These are phyloP conservation scores for Trichoderma gracile DNA, from an alignment of 2,329 filamentous ascomycete species.

Conservation along the genomic window DNA sequence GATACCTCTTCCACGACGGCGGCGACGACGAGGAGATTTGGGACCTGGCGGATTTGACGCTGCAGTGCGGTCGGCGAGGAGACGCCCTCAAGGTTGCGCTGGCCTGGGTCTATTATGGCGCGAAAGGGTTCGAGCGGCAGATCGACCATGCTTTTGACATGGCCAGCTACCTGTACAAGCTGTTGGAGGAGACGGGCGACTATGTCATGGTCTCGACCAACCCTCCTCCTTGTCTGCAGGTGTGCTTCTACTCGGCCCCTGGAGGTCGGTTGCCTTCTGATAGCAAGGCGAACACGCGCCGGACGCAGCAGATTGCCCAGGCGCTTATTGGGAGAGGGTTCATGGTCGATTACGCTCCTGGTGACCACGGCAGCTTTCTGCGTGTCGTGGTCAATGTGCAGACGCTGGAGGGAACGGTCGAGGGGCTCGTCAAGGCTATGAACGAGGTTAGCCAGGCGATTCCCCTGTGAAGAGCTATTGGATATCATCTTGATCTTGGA, in stretches of 20 bases:
- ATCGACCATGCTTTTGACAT: conserved; percentile 72
- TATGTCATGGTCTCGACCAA: conserved; percentile 73
- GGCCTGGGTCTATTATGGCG: conserved; percentile 86
- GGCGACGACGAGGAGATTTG: conserved; percentile 63
- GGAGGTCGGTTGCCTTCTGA: conserved; percentile 48
- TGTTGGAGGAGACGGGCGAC: conserved; percentile 56
- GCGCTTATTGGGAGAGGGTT: conserved; percentile 54
- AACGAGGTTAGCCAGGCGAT: conserved; percentile 45
- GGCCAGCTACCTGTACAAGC: conserved; percentile 66
- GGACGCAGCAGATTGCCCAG: conserved; percentile 51
- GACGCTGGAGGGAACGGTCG: conserved; percentile 53
- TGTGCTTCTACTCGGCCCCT: conserved; percentile 87
- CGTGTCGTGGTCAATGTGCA: conserved; percentile 61
- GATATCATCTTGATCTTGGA: background rate
- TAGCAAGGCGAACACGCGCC: conserved; percentile 48
- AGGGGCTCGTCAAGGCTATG: conserved; percentile 56
- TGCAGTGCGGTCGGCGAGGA: conserved; percentile 86
- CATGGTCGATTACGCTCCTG: conserved; percentile 64
- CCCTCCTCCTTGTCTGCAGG: conserved; percentile 84
- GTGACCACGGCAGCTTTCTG: conserved; percentile 57
- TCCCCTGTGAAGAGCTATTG: background rate
- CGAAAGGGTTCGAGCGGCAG: conserved; percentile 66
- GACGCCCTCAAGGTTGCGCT: conserved; percentile 87
- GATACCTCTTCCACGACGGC: conserved; percentile 79
- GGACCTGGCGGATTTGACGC: conserved; percentile 88